Conservation (phyloP, 2,329 filamentous ascomycete genomes). For the Colletotrichum sp. region DNA sequence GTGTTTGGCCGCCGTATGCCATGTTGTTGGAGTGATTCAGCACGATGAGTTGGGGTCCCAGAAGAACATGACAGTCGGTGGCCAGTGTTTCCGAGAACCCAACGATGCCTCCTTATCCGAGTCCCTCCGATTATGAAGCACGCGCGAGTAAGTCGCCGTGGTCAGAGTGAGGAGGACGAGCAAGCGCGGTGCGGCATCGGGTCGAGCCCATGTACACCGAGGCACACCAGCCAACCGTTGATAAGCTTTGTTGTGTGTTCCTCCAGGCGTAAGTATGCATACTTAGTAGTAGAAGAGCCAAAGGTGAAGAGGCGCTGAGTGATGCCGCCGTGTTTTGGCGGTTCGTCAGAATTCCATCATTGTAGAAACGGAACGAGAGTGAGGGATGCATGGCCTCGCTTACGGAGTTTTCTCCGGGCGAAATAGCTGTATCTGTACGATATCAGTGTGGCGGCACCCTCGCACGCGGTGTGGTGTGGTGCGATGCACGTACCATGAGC, state of each 20-base stretch:
- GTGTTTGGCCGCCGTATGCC: neutral
- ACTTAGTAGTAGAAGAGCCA: neutral
- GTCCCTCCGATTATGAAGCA: neutral
- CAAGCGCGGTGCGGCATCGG: neutral
- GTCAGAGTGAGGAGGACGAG: neutral
- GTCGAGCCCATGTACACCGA: neutral
- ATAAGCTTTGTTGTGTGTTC: neutral
- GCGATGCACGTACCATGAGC: neutral
- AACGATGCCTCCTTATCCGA: neutral
- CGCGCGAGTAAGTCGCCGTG: neutral
- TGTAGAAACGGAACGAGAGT: neutral
- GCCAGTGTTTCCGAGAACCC: neutral
- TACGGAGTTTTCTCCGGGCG: conserved; percentile 9
- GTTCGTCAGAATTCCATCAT: neutral
- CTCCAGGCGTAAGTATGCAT: neutral
- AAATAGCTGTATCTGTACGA: neutral
- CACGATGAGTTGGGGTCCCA: neutral
- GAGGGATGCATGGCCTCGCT: neutral
- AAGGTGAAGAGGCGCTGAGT: neutral
- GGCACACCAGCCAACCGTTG: neutral
- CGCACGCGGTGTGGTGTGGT: neutral
- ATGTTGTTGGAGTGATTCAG: neutral
- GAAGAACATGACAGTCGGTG: neutral
- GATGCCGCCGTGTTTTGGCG: neutral
- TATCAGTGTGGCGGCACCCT: neutral